phyloP scores from a whole-genome alignment of 164 flowering plant genomes.

The Nymphaea thermarum region DNA sequence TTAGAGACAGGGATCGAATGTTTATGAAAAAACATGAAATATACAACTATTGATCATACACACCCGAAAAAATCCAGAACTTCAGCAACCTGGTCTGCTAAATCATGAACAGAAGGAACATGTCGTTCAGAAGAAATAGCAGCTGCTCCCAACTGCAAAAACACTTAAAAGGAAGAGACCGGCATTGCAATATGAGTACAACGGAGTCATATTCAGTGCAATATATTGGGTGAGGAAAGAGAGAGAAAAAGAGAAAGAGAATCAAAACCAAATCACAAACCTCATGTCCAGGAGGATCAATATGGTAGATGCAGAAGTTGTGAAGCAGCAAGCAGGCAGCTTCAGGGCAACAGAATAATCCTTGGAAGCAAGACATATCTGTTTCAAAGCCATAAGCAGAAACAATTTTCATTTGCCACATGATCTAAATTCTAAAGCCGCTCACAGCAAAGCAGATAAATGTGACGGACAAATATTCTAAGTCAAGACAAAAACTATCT shows the following conservation, averaged over 20 bases:
- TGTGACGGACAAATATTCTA: background rate
- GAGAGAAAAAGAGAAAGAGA: background rate
- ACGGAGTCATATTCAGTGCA: background rate
- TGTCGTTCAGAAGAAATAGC: slow-evolving; percentile 32
- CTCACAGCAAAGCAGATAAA: background rate
- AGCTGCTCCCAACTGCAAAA: slow-evolving; percentile 66
- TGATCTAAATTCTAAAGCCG: background rate
- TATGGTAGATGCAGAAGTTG: slow-evolving; percentile 82
- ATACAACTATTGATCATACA: background rate
- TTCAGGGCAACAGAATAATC: slow-evolving; percentile 77
- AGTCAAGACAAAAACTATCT: background rate
- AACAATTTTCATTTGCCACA: background rate
- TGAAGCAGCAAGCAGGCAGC: slow-evolving; percentile 78
- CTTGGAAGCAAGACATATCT: slow-evolving; percentile 91
- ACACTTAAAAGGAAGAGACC: slow-evolving; percentile 21
- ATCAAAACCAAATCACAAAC: slow-evolving; percentile 27
- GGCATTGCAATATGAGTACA: slow-evolving; percentile 11
- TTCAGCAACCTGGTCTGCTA: slow-evolving; percentile 59
- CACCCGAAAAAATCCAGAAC: slow-evolving; percentile 82
- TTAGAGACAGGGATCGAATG: too few relatives aligned
- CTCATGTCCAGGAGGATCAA: slow-evolving; percentile 90
- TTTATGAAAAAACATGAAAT: too few relatives aligned
- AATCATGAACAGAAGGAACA: slow-evolving; percentile 43
- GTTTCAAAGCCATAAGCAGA: slow-evolving; percentile 9
- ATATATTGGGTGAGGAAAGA: background rate